Conservation (phyloP, 495 filamentous ascomycete species). For the Chlorociboria aeruginascens region DNA sequence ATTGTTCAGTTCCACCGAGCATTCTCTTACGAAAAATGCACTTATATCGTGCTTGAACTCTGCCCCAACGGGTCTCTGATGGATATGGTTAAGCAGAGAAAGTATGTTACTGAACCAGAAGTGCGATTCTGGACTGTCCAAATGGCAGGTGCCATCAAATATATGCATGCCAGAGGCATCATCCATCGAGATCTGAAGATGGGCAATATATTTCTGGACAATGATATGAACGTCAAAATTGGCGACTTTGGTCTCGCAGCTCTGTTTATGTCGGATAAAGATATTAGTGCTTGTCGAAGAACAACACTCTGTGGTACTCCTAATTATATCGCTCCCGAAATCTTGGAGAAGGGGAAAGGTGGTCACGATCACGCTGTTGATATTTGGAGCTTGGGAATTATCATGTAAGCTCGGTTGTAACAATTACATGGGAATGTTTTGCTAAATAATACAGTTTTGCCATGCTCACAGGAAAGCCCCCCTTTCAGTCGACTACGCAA, state of each 20-base stretch:
- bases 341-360: conserved; percentile 71
- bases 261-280: conserved; percentile 71
- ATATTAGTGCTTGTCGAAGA: conserved; percentile 61
- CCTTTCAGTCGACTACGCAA: conserved; percentile 76
- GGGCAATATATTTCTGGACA: conserved; percentile 93
- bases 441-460: conserved; percentile 47
- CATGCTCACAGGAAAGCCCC: conserved; percentile 81
- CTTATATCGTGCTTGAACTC: conserved; percentile 88
- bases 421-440: neutral
- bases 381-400: conserved; percentile 93
- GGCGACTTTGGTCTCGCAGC: conserved; percentile 98
- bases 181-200: conserved; percentile 97
- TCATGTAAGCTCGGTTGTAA: conserved; percentile 54
- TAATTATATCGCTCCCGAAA: conserved; percentile 97
- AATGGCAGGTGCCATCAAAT: conserved; percentile 91
- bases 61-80: conserved; percentile 96
- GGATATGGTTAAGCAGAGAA: conserved; percentile 90
- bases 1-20: conserved; percentile 92
- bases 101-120: conserved; percentile 79
- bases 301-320: conserved; percentile 94
- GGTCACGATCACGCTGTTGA: conserved; percentile 87
- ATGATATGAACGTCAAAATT: conserved; percentile 93
- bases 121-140: conserved; percentile 87
- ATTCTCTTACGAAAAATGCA: conserved; percentile 78
- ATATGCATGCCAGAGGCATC: conserved; percentile 86